phyloP scores from a whole-genome alignment of 495 filamentous ascomycete species.

The Neurospora sp. region DNA sequence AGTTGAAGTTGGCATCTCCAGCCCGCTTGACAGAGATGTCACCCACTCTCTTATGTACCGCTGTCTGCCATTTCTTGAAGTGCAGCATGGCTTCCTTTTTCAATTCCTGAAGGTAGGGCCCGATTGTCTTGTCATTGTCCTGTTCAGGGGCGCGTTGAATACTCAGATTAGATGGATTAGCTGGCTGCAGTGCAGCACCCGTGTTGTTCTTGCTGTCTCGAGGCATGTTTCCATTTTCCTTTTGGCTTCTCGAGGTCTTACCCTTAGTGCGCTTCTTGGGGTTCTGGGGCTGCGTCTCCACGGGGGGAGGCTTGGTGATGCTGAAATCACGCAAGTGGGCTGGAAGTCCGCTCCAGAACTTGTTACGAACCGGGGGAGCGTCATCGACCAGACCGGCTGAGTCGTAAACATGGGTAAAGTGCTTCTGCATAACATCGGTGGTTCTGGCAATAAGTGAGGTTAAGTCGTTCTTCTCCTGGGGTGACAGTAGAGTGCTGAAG shows the following conservation, averaged over 20 bases:
- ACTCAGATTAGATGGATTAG: background rate
- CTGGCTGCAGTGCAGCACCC: background rate
- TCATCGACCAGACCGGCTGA: constrained; percentile 11
- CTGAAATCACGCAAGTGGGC: constrained; percentile 22
- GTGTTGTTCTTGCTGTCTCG: constrained; percentile 3
- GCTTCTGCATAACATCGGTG: constrained; percentile 39
- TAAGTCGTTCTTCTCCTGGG: constrained; percentile 20
- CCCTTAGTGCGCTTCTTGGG: background rate
- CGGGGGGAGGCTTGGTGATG: constrained; percentile 16
- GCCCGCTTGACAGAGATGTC: constrained; percentile 30
- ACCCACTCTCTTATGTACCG: constrained; percentile 25
- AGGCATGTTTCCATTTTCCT: constrained; percentile 18
- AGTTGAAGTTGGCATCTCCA: constrained; percentile 8
- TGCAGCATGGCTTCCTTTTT: constrained; percentile 32
- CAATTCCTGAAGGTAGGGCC: constrained; percentile 30
- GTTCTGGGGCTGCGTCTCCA: constrained; percentile 6
- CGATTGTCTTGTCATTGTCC: constrained; percentile 11
- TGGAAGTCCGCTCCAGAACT: constrained; percentile 20
- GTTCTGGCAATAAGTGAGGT: constrained; percentile 29
- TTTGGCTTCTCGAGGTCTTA: background rate
- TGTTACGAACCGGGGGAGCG: constrained; percentile 12
- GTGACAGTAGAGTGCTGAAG: constrained; percentile 19
- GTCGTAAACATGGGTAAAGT: constrained; percentile 38
- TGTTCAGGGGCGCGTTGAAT: background rate
- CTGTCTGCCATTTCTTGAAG: constrained; percentile 36